phyloP scores from a whole-genome alignment of 805 yeast genomes.

The Candida koratica region DNA sequence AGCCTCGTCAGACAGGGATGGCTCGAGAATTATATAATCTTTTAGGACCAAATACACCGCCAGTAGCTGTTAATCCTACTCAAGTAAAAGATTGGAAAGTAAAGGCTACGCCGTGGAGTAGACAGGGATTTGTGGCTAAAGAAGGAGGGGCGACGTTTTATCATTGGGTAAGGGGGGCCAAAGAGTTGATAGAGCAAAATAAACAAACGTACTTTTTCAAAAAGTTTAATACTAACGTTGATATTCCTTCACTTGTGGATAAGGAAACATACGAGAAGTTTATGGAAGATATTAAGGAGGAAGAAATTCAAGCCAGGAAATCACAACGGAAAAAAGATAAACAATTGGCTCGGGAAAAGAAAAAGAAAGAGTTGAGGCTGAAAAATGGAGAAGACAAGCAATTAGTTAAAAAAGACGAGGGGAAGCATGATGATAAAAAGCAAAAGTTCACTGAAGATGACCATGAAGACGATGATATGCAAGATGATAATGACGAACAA shows the following conservation, averaged over 20 bases:
- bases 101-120: constrained; percentile 81
- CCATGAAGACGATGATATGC: constrained; percentile 7
- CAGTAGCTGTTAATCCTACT: constrained; percentile 40
- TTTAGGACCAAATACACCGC: constrained; percentile 89
- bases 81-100: constrained; percentile 59
- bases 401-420: constrained; percentile 9
- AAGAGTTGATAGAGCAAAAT: constrained; percentile 36
- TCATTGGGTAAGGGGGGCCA: constrained; percentile 87
- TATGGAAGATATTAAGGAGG: constrained; percentile 39
- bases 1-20: constrained; percentile 56
- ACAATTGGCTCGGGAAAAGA: constrained; percentile 16
- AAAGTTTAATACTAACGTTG: constrained; percentile 64
- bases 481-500: constrained; percentile 2
- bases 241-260: constrained; percentile 62
- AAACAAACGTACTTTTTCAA: constrained; percentile 60
- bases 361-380: constrained; percentile 13
- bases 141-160: constrained; percentile 31
- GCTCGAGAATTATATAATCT: constrained; percentile 85
- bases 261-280: constrained; percentile 56
- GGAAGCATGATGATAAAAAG: constrained; percentile 1
- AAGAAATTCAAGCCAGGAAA: constrained; percentile 17
- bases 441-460: constrained; percentile 5
- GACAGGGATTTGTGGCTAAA: constrained; percentile 51
- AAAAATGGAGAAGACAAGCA: constrained; percentile 6
- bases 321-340: constrained; percentile 14